Base-by-base conservation (phyloP, 2,329 filamentous ascomycete species). In the Aspergillus tamarii region DNA sequence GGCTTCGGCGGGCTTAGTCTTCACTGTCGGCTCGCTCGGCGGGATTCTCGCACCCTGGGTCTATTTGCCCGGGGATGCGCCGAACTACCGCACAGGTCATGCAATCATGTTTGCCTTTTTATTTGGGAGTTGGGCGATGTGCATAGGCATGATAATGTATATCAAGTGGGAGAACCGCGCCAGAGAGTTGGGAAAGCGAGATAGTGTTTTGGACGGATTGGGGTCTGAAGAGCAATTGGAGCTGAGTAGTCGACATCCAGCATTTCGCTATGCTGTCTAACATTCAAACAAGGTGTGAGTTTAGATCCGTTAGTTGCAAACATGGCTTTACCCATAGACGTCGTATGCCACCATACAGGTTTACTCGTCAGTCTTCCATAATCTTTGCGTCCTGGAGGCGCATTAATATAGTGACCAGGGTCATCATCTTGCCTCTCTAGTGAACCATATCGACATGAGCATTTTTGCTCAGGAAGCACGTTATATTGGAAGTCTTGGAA, bases 41-140 rank as follows among this genome's bases (percentile, higher is more conserved):
- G 61, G 57, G 2, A 52, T 63, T n/a, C 39, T 63, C 32, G 57
- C 61, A 32, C 57, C 61, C 32, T 63, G 61, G 57, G 43, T 60
- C 21, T 63, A 63, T 50, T 36, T 63, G 12, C 21, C 57, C 2
- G 5, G 48, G 3, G 61, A 63, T 26, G 61, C 61, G 14, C 61
- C 61, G 26, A 46, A 45, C 23, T 63, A 63, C 60, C 32, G 53
- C 2, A 43, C 19, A 6, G 62, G 62, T 4, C 62, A 64, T 53
- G 53, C 57, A 30, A 60, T 63, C 39, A 19, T 63, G 50, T 57
- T 63, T 57, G 30, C 61, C 7, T 63, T 63, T 34, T 12, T 56
- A 36, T 39, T 57, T 23, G 57, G 21, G 2, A 39, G 46, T 11
- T 63, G 61, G 57, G 50, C 5, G 19, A 30, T 57, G 12, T 26